Evolutionary conservation across 2,329 filamentous ascomycete genomes (phyloP).

Genomic region (Diaporthe helianthi): DNA sequence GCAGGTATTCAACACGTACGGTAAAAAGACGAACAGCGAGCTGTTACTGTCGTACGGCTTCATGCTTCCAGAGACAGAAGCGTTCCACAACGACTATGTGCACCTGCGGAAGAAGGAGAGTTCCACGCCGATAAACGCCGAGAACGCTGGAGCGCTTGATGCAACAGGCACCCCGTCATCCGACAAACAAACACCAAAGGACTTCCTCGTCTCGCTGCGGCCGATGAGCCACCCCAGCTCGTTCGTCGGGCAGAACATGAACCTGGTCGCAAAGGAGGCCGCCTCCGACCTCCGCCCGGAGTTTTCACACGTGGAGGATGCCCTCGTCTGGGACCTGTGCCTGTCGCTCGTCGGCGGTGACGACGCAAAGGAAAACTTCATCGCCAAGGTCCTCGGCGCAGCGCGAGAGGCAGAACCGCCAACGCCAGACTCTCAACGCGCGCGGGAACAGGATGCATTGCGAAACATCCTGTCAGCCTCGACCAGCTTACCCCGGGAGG

Average conservation of each 20-base stretch:
- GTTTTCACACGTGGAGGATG: constrained; percentile 60
- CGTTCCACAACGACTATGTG: constrained; percentile 66
- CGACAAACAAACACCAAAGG: constrained; percentile 35
- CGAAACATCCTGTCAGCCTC: constrained; percentile 44
- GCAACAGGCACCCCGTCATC: not conserved
- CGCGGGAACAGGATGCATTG: constrained; percentile 39
- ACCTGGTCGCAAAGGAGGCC: constrained; percentile 41
- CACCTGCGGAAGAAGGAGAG: constrained; percentile 58
- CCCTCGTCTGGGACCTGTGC: constrained; percentile 59
- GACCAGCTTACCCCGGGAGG: constrained; percentile 49
- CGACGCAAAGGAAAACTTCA: constrained; percentile 36
- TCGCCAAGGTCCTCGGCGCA: constrained; percentile 27
- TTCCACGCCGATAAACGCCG: constrained; percentile 35
- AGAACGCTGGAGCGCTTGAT: constrained; percentile 35
- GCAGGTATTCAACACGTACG: constrained; percentile 75
- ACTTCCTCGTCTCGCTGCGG: constrained; percentile 61
- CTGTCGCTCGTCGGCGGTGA: constrained; percentile 44
- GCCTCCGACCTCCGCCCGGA: constrained; percentile 43
- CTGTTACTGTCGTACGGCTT: constrained; percentile 71
- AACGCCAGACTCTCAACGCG: constrained; percentile 33
- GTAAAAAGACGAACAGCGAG: constrained; percentile 76
- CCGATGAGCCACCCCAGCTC: constrained; percentile 57
- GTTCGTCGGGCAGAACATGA: constrained; percentile 51
- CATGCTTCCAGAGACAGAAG: constrained; percentile 54
- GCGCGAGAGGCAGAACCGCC: not conserved